Evolutionary conservation across 345 rosid species (phyloP), one percentile per base, ranked within the genome.

Genomic region (Syzygium aromaticum): DNA sequence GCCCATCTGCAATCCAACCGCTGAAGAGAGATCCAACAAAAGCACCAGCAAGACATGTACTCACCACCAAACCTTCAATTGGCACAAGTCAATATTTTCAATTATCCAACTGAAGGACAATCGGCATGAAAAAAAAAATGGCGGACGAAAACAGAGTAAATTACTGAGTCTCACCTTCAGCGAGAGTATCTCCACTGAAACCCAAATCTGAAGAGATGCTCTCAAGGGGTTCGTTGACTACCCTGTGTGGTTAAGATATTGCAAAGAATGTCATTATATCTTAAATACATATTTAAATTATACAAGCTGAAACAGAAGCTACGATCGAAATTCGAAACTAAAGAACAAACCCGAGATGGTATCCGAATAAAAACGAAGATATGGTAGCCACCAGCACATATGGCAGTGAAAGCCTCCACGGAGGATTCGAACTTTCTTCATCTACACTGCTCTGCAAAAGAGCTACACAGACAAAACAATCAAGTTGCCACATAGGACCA

Each of bases 161-260:
- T 46, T 23, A 28, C 64, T 84, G 49, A 13, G 19, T 54, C 86
- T 86, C 92, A 98, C 99, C 99, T 95, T 98, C 99, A 52, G 97
- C 96, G 77, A 98, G 89, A 53, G 99, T 94, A 87, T 96, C 90
- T 88, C 99, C 99, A 86, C 88, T 93, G 90, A 98, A 98, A 63
- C 96, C 96, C 90, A 98, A 97, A 87, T 98, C 99, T 63, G 88
- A 86, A 52, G 99, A 93, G 87, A 98, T 96, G 89, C 93, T 96
- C 90, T 96, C 97, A 89, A 98, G 99, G 7, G 99, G 99, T 90
- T 96, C 99, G 87, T 98, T 98, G 28, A 96, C 99, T 67, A 98
- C 99, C 80, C 99, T 98, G 93, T 59, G 59, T 30, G 84, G 40
- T 64, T 46, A 27, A 84, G 85, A 73, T 49, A 2, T 54, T 67